phyloP scores from a whole-genome alignment of 2,329 filamentous ascomycete species.

The Talaromyces sp. region DNA sequence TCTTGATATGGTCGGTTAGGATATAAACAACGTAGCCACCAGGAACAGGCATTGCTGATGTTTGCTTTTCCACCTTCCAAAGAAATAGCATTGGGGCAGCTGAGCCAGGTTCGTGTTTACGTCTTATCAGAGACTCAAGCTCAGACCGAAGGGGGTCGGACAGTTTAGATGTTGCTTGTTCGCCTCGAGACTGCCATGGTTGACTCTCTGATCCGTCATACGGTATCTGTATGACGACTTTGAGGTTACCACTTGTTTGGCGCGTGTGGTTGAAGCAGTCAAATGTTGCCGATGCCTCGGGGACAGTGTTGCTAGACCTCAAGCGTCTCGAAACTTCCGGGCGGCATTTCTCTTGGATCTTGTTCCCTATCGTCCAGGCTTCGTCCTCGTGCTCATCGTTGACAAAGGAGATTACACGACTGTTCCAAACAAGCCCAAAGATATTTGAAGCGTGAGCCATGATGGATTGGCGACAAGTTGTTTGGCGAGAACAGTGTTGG shows the following conservation, averaged over 20 bases:
- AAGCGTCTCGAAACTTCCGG: background rate
- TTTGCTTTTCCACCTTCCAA: background rate
- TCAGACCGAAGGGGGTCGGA: background rate
- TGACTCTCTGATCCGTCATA: background rate
- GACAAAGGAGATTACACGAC: background rate
- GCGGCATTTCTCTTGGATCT: background rate
- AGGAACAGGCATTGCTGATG: background rate
- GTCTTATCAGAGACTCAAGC: background rate
- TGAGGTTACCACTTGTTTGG: background rate
- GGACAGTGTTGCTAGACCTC: background rate
- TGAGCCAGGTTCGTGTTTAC: background rate
- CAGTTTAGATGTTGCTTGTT: background rate
- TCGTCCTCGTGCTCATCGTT: background rate
- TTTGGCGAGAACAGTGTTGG: background rate
- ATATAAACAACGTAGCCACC: background rate
- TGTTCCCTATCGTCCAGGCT: background rate
- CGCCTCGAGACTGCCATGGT: background rate
- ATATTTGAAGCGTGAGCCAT: background rate
- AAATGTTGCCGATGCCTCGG: background rate
- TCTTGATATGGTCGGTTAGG: background rate
- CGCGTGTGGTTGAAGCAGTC: background rate
- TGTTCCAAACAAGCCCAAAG: background rate
- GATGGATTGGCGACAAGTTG: background rate
- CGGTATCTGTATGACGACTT: background rate
- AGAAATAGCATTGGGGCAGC: background rate